Base-by-base conservation (phyloP, 257 asterid species). In the Solanum chiquidenum region DNA sequence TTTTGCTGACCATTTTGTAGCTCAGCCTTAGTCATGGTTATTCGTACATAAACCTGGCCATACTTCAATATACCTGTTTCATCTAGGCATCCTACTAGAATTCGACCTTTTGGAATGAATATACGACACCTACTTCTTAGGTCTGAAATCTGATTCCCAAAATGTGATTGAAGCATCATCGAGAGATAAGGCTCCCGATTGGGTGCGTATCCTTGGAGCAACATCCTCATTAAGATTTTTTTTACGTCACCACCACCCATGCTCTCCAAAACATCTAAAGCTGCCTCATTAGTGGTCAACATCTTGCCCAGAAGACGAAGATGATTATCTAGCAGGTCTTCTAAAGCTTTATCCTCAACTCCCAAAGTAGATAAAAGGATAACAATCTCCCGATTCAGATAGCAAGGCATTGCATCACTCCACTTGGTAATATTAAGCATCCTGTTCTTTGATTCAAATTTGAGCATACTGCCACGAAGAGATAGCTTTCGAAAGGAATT, bases 351-450 rank as follows among this genome's bases (percentile, higher is more conserved):
- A 89, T 97, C 99, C 82, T 91, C 92, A 10, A 95, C 93, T 1
- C 99, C 99, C 88, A 95, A 89, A 85, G 99, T 95, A 11, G 98
- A 93, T 71, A 97, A 84, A 55, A 97, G 92, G 68, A 92, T 90
- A 86, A 94, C 92, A 60, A 97, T 95, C 93, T 97, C 99, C 89
- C 98, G 88, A 90, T 97, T 97, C 87, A 95, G 90, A 92, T 94
- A 97, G 90, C 99, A 97, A 62, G 99, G 92, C 94, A 95, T 94
- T 12, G 99, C 94, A 37, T 95, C 97, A 40, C 96, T 92, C 91
- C 98, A 94, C 89, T 95, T 97, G 74, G 99, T 96, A 13, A 97
- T 88, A 84, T 94, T 97, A 14, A 95, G 98, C 99, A 97, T 97
- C 80, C 88, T 72, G 87, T 97, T 97, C 80, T 91, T 83, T 4